Percentiles rank a stretch among this genome's conserved stretches.
Evolutionary conservation across 257 asterid genomes (phyloP).

Genomic region (Fraxinus excelsior): DNA sequence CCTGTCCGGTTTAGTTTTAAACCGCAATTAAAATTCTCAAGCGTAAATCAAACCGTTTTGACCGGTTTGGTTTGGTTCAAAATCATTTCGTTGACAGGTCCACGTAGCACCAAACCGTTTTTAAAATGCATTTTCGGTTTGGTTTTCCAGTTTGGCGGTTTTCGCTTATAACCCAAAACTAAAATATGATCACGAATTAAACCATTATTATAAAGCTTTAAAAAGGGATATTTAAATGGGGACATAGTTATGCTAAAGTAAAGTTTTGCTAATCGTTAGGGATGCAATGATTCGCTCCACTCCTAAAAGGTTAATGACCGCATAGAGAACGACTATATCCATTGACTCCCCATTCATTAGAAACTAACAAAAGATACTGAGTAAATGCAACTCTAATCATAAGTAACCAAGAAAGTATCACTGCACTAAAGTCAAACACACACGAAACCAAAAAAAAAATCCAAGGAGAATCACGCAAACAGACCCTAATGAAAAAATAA

Average conservation of each 20-base stretch:
- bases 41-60: no score
- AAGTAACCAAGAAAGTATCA: constrained; percentile 22
- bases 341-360: constrained; percentile 7
- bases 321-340: constrained; percentile 13
- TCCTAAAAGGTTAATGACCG: constrained; percentile 1
- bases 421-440: constrained; percentile 20
- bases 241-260: neutral
- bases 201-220: neutral
- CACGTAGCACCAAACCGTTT: no score
- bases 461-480: neutral
- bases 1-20: no score
- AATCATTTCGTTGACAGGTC: no score
- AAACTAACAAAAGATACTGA: constrained; percentile 10
- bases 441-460: no score
- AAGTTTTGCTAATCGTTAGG: constrained; percentile 5
- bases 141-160: no score
- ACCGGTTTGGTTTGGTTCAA: no score
- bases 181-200: neutral
- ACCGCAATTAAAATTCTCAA: no score
- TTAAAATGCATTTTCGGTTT: no score
- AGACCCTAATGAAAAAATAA: neutral
- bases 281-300: constrained; percentile 17
- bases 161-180: no score
- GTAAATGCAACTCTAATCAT: constrained; percentile 8
- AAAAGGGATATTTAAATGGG: neutral